These are phyloP conservation scores for Warburgia ugandensis DNA, from an alignment of 164 flowering plant species.

Conservation along the genomic window DNA sequence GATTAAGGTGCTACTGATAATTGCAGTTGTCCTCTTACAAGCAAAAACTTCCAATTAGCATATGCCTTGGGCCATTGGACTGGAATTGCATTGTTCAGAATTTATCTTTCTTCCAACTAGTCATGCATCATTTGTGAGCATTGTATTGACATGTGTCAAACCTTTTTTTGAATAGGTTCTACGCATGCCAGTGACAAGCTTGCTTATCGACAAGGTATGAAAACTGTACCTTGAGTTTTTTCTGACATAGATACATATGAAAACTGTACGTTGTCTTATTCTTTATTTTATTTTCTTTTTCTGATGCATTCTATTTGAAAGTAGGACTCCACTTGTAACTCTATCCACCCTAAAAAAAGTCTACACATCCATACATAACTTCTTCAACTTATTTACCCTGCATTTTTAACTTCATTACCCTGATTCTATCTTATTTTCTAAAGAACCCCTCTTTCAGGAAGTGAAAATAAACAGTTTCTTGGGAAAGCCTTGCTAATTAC, in stretches of 20 bases:
- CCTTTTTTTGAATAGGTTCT: slow-evolving; percentile 45
- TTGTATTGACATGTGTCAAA: not conserved
- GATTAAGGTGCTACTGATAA: too few species aligned
- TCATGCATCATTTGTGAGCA: not conserved
- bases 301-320: not conserved
- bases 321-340: too few species aligned
- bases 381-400: too few species aligned
- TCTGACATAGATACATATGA: not conserved
- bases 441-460: too few species aligned
- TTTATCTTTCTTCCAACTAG: not conserved
- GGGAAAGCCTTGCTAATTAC: not conserved
- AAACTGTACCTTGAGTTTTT: not conserved
- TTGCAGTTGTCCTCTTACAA: too few species aligned
- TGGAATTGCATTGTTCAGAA: not conserved
- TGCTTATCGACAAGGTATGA: slow-evolving; percentile 68
- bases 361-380: too few species aligned
- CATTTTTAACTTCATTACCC: too few species aligned
- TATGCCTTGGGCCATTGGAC: too few species aligned
- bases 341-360: too few species aligned
- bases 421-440: too few species aligned
- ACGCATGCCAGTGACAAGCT: slow-evolving; percentile 62
- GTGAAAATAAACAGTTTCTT: too few species aligned
- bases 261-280: not conserved
- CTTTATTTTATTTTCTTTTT: not conserved
- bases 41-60: too few species aligned